Evolutionary conservation across 2,329 filamentous ascomycete genomes (phyloP).

Genomic region (Paramyrothecium roridum): DNA sequence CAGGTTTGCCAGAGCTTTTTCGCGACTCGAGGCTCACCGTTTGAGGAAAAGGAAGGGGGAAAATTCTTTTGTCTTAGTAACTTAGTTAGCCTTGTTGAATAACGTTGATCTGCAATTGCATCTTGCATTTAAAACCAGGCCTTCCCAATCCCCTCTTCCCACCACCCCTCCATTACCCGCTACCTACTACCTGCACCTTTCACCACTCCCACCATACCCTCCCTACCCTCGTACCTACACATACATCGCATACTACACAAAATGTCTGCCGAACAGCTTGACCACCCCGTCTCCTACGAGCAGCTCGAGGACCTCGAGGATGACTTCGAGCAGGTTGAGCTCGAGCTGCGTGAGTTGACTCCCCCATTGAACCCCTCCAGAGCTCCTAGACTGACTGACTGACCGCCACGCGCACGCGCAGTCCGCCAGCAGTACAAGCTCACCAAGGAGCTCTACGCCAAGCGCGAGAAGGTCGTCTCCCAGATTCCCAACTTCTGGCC

Average conservation of each 20-base stretch:
- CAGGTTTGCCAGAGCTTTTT: neutral
- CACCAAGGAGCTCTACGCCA: conserved; percentile 68
- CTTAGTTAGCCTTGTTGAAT: neutral
- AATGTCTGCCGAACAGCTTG: conserved; percentile 32
- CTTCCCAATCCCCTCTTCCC: neutral
- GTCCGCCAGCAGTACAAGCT: conserved; percentile 72
- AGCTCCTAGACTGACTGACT: neutral
- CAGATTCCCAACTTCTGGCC: conserved; percentile 90
- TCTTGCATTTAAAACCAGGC: neutral
- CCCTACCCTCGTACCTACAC: conserved; percentile 5
- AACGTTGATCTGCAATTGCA: neutral
- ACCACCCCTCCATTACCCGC: neutral
- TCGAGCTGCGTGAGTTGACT: conserved; percentile 72
- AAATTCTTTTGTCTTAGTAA: neutral
- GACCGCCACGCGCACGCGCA: conserved; percentile 34
- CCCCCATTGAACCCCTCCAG: conserved; percentile 4
- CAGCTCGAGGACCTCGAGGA: conserved; percentile 77
- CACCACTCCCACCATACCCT: neutral
- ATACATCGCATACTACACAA: conserved; percentile 4
- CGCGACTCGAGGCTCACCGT: neutral
- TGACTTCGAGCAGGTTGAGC: conserved; percentile 80
- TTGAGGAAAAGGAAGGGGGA: neutral
- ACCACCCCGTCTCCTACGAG: conserved; percentile 61
- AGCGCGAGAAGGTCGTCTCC: conserved; percentile 67
- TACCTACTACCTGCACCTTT: neutral